Evolutionary conservation across 192 early-diverging fungal genomes (phyloP).

Genomic region (Spinellus fusiger): DNA sequence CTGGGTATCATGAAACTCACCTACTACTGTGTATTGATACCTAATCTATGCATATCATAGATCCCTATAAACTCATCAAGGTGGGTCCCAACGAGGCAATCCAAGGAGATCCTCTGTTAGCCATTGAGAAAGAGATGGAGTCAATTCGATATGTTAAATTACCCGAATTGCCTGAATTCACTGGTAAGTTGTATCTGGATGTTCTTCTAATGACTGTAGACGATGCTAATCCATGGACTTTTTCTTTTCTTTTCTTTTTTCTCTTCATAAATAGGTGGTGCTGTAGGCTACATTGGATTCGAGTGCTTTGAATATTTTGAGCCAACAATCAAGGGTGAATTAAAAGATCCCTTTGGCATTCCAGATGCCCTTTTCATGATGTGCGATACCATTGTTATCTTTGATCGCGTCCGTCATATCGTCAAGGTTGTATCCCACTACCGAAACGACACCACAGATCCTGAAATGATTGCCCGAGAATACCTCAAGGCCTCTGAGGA

Average conservation of each 20-base stretch:
- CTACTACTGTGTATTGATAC: neutral
- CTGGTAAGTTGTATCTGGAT: slow-evolving; percentile 41
- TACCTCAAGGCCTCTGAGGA: slow-evolving; percentile 67
- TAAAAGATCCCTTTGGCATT: slow-evolving; percentile 81
- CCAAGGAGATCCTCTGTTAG: slow-evolving; percentile 80
- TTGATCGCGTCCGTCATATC: slow-evolving; percentile 90
- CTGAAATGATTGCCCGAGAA: slow-evolving; percentile 43
- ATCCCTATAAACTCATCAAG: slow-evolving; percentile 82
- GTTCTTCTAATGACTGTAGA: neutral
- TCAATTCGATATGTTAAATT: slow-evolving; percentile 72
- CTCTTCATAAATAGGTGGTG: slow-evolving; percentile 64
- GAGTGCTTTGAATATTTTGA: slow-evolving; percentile 99
- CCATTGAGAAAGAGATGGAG: slow-evolving; percentile 81
- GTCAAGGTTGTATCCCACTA: slow-evolving; percentile 92
- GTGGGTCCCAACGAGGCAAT: slow-evolving; percentile 65
- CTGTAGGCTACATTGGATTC: slow-evolving; percentile 95
- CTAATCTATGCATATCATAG: slow-evolving; percentile 34
- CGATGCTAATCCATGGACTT: neutral
- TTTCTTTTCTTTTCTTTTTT: neutral
- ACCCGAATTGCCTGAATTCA: slow-evolving; percentile 78
- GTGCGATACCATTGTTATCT: slow-evolving; percentile 93
- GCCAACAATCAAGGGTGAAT: slow-evolving; percentile 73
- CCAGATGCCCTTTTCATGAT: slow-evolving; percentile 94
- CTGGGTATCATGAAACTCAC: neutral
- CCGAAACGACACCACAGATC: slow-evolving; percentile 54